Evolutionary conservation across 768 basidiomycete species (phyloP), one percentile per base, ranked within the genome.

Genomic region (Rickenella mellea): DNA sequence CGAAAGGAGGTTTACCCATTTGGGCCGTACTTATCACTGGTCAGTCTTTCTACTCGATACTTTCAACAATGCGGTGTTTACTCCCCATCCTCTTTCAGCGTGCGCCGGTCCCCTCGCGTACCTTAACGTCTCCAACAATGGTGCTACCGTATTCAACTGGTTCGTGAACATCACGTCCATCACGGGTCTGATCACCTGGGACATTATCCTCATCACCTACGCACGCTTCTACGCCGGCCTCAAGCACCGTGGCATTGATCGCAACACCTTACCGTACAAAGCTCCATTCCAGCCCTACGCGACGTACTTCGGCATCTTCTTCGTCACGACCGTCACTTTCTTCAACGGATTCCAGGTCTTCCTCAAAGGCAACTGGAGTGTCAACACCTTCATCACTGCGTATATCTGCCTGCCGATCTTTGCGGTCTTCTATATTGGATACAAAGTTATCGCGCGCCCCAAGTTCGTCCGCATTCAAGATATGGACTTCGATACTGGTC

Each of bases 1-100:
- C 68, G 35, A 63, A 61, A 51, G 48, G 53, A 27, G 78, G 79
- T 44, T 58, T 78, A n/a, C 78, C 78, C 0, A 56, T 70, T 44
- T 39, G 55, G 17, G 55, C 68, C 9, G 57, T 67, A 6, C 28
- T 55, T 41, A 48, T 66, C 45, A 65, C 63, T 38, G 38, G 52
- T 24, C 39, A 41, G 24, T 45, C 44, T 35, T 1, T 21, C 6
- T 20, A 19, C 45, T 46, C 26, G 21, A 42, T 15, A 27, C 42
- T 12, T 42, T 15, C 19, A 40, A 42, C 21, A 26, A 4, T n/a
- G 40, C 15, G 11, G 26, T 7, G 3, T 5, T 43, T 39, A 6
- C 8, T n/a, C 8, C 9, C 27, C 8, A 10, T n/a, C n/a, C n/a
- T n/a, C 19, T 24, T 22, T 14, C 22, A 5, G 21, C 14, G 6